Percentiles rank a stretch among this genome's conserved stretches.
Conservation (phyloP, 73 alveolate genomes). For the Stentor coeruleus region DNA sequence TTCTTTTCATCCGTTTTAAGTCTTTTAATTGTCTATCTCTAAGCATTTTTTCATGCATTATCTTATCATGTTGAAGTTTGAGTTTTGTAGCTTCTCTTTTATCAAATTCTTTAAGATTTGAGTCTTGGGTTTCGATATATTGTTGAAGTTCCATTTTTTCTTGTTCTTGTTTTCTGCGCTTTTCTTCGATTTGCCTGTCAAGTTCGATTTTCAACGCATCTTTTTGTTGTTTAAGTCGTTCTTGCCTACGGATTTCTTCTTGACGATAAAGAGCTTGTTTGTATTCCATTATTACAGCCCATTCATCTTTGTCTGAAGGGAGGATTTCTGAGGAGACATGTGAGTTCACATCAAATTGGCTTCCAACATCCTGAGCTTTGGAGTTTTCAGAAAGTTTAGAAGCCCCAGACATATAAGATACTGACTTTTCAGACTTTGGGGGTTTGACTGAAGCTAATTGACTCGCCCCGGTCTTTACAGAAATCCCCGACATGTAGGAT, state of each 20-base stretch:
- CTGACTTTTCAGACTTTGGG: slow-evolving; percentile 6
- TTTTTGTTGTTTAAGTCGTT: slow-evolving; percentile 10
- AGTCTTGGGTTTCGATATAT: slow-evolving; percentile 24
- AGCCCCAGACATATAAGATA: slow-evolving; percentile 22
- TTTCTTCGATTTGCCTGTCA: slow-evolving; percentile 28
- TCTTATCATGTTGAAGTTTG: not conserved
- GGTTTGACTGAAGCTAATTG: slow-evolving; percentile 12
- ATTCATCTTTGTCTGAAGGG: slow-evolving; percentile 25
- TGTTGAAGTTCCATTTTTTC: slow-evolving; percentile 6
- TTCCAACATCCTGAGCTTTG: not conserved
- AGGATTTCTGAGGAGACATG: not conserved
- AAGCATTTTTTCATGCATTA: slow-evolving; percentile 15
- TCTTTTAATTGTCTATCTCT: slow-evolving; percentile 15
- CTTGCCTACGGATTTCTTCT: slow-evolving; percentile 23
- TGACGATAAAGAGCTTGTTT: slow-evolving; percentile 14
- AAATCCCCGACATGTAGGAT: not conserved
- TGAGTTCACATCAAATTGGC: not conserved
- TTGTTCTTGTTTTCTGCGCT: not conserved
- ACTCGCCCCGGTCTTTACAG: slow-evolving; percentile 22
- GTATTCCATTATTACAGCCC: slow-evolving; percentile 27
- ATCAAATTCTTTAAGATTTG: slow-evolving; percentile 3
- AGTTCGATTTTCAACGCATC: slow-evolving; percentile 13
- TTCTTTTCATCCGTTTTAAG: not conserved
- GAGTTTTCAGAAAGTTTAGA: slow-evolving; percentile 17
- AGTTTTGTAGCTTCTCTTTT: slow-evolving; percentile 11